Evolutionary conservation across 441 rosid species (phyloP).

Genomic region (Erodium moschatum): DNA sequence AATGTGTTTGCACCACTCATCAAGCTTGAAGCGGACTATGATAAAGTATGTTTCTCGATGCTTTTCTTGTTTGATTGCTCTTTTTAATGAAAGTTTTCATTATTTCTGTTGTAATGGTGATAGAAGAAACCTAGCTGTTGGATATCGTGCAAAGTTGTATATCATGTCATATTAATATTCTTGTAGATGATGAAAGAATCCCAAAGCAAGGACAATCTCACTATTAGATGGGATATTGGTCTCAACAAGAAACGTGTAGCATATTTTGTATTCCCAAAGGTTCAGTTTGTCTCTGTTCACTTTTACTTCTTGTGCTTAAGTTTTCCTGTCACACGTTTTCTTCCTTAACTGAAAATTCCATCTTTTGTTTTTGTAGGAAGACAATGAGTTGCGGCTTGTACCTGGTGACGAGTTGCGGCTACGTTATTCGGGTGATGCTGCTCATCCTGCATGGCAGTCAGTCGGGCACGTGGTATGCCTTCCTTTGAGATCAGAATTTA

Average conservation of each 20-base stretch:
- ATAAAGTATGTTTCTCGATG: conserved; percentile 49
- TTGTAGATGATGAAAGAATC: conserved; percentile 99
- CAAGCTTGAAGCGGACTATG: conserved; percentile 99
- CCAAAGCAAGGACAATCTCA: conserved; percentile 95
- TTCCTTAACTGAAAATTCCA: not conserved
- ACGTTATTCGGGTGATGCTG: conserved; percentile 94
- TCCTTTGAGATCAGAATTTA: conserved; percentile 12
- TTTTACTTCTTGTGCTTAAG: not conserved
- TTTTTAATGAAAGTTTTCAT: not conserved
- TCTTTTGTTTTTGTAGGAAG: conserved; percentile 50
- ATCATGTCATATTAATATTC: conserved; percentile 13
- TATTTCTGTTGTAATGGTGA: conserved; percentile 1
- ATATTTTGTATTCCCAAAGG: conserved; percentile 96
- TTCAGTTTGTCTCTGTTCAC: conserved; percentile 22
- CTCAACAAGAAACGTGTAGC: conserved; percentile 95
- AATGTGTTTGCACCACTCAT: conserved; percentile 98
- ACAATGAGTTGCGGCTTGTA: conserved; percentile 89
- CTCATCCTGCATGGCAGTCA: conserved; percentile 96
- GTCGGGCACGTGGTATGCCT: conserved; percentile 95
- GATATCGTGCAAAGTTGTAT: not conserved
- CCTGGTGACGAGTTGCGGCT: conserved; percentile 96
- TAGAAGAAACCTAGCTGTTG: not conserved
- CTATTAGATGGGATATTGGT: conserved; percentile 97
- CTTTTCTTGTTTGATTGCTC: not conserved
- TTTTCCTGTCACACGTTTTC: not conserved